Conservation (phyloP, 2,329 filamentous ascomycete species). For the Fusarium falciforme region DNA sequence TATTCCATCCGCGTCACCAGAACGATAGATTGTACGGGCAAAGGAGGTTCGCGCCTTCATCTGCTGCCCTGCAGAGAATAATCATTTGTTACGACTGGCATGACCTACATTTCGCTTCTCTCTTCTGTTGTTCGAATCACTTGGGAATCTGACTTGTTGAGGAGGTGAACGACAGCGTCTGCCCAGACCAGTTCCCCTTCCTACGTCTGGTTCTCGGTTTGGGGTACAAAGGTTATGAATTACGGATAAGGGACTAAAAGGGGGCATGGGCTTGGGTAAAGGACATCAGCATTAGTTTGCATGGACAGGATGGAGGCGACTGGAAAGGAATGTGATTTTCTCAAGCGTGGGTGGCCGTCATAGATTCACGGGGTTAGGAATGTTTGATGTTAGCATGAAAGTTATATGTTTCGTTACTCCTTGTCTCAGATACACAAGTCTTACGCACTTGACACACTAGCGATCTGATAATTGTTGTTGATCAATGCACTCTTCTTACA, state of each 20-base stretch:
- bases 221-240: background rate
- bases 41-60: conserved; percentile 52
- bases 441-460: conserved; percentile 9
- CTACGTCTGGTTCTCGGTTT: background rate
- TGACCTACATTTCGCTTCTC: conserved; percentile 37
- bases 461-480: conserved; percentile 1
- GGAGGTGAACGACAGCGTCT: background rate
- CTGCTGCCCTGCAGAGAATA: conserved; percentile 46
- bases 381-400: conserved; percentile 2
- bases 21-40: conserved; percentile 53
- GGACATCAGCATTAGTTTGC: conserved; percentile 1
- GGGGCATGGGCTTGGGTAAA: background rate
- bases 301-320: background rate
- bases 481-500: background rate
- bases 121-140: conserved; percentile 1
- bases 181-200: background rate
- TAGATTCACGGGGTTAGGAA: background rate
- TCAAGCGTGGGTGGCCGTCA: conserved; percentile 2
- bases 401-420: background rate
- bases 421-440: conserved; percentile 25
- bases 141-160: background rate
- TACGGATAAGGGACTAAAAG: background rate
- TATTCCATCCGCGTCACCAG: conserved; percentile 42
- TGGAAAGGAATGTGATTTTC: conserved; percentile 6
- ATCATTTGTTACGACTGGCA: conserved; percentile 47